Base-by-base conservation (phyloP, 345 rosid genomes). In the Anacardium occidentale region DNA sequence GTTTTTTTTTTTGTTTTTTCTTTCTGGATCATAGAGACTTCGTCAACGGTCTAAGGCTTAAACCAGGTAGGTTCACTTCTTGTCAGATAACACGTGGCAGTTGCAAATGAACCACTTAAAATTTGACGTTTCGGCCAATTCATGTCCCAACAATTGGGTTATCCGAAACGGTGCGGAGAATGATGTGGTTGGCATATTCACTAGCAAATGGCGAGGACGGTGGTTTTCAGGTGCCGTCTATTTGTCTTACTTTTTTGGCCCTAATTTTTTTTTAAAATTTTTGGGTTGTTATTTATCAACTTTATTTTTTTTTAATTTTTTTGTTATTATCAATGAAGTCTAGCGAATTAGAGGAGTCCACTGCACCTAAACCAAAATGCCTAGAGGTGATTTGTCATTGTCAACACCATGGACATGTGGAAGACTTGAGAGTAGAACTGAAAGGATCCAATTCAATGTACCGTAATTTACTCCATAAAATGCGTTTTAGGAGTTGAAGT, bases 1-100 rank as follows among this genome's bases (percentile, higher is more conserved):
- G 67, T 73, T 68, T 60, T 68, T 29, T 32, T 44, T 64, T 70
- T 52, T 40, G 68, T 65, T n/a, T n/a, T n/a, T n/a, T n/a, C n/a
- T n/a, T n/a, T n/a, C n/a, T n/a, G n/a, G n/a, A n/a, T n/a, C n/a
- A n/a, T n/a, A 4, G n/a, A 45, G 74, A 69, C 61, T 71, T 22
- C 8, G 50, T 76, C 75, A 71, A 70, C 48, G n/a, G 29, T 57
- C 37, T 7, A 37, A 37, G 9, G 40, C 40, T 37, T 37, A 3
- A n/a, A 18, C 45, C 44, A 7, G 8, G 56, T 7, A 20, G 17
- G 48, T 63, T 21, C 10, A 21, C 25, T 3, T 5, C 45, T 64
- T 14, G 44, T 64, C 24, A 3, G 18, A 14, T 11, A 5, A 42
- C 10, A 42, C 50, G 42, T 59, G 54, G 68, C 55, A 64, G 53